Percentiles rank a stretch among this genome's conserved stretches.
Evolutionary conservation across 108 stramenopile species (phyloP).

Genomic region (Parmales sp.): DNA sequence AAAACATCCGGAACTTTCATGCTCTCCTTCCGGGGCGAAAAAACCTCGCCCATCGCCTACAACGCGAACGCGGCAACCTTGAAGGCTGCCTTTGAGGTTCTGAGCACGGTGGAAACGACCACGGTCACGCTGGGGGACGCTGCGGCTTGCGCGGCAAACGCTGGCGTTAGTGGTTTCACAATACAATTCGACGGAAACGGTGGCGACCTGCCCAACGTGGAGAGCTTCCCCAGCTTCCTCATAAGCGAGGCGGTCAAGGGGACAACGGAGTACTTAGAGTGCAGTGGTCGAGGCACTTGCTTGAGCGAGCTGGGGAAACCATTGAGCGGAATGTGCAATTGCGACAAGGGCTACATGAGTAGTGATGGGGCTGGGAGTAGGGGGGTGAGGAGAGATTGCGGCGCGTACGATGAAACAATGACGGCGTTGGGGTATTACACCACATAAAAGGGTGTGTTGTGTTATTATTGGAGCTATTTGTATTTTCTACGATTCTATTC

Average conservation of each 20-base stretch:
- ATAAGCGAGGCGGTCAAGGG: neutral
- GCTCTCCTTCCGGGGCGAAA: constrained; percentile 24
- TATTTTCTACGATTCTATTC: neutral
- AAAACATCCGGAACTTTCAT: constrained; percentile 26
- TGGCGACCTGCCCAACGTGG: neutral
- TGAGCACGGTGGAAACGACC: constrained; percentile 24
- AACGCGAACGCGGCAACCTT: constrained; percentile 29
- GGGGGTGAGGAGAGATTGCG: constrained; percentile 3
- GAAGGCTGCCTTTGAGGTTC: constrained; percentile 25
- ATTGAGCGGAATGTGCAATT: neutral
- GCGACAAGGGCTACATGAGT: neutral
- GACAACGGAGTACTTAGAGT: neutral
- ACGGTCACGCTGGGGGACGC: constrained; percentile 4
- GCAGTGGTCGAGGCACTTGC: neutral
- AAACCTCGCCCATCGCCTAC: constrained; percentile 23
- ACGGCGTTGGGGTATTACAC: constrained; percentile 3
- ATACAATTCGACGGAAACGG: constrained; percentile 4
- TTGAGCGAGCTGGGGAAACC: neutral
- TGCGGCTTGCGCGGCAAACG: neutral
- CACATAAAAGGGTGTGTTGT: neutral
- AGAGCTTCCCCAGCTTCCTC: neutral
- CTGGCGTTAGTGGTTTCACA: neutral
- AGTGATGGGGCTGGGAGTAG: neutral
- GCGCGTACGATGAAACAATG: neutral
- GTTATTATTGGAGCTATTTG: neutral